Evolutionary conservation across 371 early-diverging fungal genomes (phyloP).

Genomic region (Ordospora colligata): DNA sequence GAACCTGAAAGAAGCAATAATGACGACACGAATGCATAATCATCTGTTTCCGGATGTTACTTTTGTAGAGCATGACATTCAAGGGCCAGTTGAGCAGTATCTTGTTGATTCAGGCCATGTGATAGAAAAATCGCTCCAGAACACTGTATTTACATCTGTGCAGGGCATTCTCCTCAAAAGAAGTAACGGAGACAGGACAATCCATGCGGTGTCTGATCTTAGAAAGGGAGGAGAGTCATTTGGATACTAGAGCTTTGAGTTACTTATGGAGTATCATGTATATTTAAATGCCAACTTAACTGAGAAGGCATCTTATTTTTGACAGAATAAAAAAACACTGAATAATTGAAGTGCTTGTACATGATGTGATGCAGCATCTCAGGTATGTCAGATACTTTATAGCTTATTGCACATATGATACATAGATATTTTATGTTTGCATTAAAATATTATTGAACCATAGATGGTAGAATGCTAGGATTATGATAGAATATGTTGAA

Average conservation of each 20-base stretch:
- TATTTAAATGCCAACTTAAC: no score
- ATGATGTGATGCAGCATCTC: neutral
- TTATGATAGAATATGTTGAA: neutral
- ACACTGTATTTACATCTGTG: slow-evolving; percentile 47
- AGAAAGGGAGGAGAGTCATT: slow-evolving; percentile 44
- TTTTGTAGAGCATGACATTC: slow-evolving; percentile 47
- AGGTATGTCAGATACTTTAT: no score
- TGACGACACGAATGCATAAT: slow-evolving; percentile 74
- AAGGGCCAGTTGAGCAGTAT: slow-evolving; percentile 6
- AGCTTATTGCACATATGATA: no score
- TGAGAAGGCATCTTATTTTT: no score
- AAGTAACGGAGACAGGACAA: slow-evolving; percentile 1
- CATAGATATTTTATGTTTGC: no score
- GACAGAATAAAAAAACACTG: no score
- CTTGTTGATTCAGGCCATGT: slow-evolving; percentile 30
- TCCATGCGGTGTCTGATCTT: slow-evolving; percentile 44
- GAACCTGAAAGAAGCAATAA: slow-evolving; percentile 68
- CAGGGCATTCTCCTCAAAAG: slow-evolving; percentile 48
- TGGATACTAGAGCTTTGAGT: slow-evolving; percentile 27
- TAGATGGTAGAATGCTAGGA: no score
- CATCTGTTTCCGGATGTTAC: slow-evolving; percentile 74
- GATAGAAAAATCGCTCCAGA: slow-evolving; percentile 38
- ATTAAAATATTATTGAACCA: no score
- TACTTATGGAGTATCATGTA: neutral
- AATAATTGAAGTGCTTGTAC: no score